Evolutionary conservation across 2,329 filamentous ascomycete species (phyloP).

Genomic region (Tolypocladium cylindrosporum): DNA sequence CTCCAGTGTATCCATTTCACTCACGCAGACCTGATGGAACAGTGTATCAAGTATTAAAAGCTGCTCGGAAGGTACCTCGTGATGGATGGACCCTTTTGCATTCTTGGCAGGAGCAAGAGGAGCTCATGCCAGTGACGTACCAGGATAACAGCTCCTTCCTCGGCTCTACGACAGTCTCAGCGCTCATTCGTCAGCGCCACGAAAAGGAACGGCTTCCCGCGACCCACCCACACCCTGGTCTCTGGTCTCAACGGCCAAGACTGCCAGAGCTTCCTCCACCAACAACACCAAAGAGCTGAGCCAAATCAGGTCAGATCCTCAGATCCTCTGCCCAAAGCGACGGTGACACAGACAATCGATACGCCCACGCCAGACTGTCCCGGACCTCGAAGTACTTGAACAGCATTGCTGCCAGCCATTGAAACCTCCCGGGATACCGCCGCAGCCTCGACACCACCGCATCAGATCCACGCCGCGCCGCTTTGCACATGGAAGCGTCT

Average conservation of each 20-base stretch:
- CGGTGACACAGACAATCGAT: background rate
- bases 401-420: background rate
- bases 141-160: background rate
- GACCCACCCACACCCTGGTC: background rate
- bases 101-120: background rate
- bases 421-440: background rate
- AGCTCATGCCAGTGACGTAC: background rate
- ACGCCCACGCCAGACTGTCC: background rate
- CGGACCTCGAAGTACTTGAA: background rate
- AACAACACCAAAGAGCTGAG: background rate
- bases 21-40: too few relatives aligned
- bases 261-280: background rate
- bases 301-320: too few relatives aligned
- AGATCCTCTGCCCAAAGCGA: background rate
- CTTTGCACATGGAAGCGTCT: background rate
- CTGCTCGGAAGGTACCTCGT: background rate
- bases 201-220: background rate
- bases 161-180: background rate
- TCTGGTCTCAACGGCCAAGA: background rate
- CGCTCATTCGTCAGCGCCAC: background rate
- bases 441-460: background rate
- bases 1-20: too few relatives aligned
- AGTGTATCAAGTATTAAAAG: background rate
- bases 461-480: background rate
- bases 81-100: background rate